Evolutionary conservation across 177 flowering plant species (phyloP), one percentile per base, ranked within the genome.

Genomic region (Vitis hybrid): DNA sequence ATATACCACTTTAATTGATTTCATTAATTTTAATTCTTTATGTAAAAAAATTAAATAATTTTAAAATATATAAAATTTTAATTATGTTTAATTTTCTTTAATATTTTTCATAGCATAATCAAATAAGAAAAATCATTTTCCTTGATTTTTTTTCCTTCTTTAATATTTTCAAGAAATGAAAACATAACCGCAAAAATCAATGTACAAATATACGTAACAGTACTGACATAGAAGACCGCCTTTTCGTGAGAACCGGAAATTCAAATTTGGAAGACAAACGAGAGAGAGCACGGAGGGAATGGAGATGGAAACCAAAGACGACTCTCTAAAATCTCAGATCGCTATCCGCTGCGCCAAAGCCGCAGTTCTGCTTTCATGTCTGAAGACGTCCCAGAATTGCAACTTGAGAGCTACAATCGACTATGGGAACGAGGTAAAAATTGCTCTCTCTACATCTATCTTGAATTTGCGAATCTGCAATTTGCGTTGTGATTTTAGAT

Each of bases 301-400:
- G 9, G 71, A 69, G 59, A 66, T 24, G 51, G 72, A 56, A 47
- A 62, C 18, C 55, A 69, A 68, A 24, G 67, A 65, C 55, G 74
- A 74, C 24, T 61, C 70, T 54, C 68, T 62, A 56, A 74, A 73
- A 81, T 24, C 71, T 54, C 74, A 66, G 20, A 54, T 53, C 13
- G 79, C 78, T 8, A 65, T 80, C 62, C 81, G 83, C 54, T 82
- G 82, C 44, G 80, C 79, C 14, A 77, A 78, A 65, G 84, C 82
- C 0, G 70, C 74, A 7, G 14, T 73, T 15, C 70, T 81, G 57
- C 80, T 84, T 51, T 72, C 62, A 17, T 66, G 78, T 6, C 72
- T 82, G 61, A 72, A 71, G 50, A 64, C 75, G 1, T 17, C 54
- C 33, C 62, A 15, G 15, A 71, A 63, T 74, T 71, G 22, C 77